A percentile compares a stretch with the other conserved stretches of the same genome.
These are phyloP conservation scores for Elsinoe necatrix DNA, from an alignment of 2,329 filamentous ascomycete species.

Conservation along the genomic window DNA sequence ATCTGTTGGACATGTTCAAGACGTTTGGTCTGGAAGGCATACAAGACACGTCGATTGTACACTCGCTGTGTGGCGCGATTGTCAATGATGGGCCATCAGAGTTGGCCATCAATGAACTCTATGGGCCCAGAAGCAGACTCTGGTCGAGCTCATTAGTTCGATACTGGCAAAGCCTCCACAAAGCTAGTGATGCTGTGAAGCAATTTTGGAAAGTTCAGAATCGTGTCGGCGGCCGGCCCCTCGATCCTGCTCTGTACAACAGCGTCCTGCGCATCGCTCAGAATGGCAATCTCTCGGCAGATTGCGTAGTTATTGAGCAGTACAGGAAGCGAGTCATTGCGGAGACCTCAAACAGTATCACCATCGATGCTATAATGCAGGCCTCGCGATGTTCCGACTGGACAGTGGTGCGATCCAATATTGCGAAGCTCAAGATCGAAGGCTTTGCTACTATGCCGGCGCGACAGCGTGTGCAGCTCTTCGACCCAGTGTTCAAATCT, in stretches of 20 bases:
- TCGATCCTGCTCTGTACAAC: not conserved
- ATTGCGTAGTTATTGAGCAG: not conserved
- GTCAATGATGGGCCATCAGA: not conserved
- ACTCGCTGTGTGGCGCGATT: not conserved
- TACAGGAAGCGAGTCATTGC: not conserved
- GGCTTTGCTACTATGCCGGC: constrained; percentile 6
- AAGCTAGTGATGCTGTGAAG: not conserved
- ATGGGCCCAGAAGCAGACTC: not conserved
- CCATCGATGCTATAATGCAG: not conserved
- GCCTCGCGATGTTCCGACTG: not conserved
- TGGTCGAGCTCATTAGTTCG: constrained; percentile 2
- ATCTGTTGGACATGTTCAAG: constrained; percentile 2
- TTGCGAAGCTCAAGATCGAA: not conserved
- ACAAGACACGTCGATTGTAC: not conserved
- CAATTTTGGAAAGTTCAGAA: constrained; percentile 7
- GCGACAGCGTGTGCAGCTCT: constrained; percentile 9
- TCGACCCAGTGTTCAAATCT: constrained; percentile 13
- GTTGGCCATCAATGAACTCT: not conserved
- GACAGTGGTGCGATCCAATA: not conserved
- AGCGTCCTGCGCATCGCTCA: not conserved
- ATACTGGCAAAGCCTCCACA: not conserved
- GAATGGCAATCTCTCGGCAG: not conserved
- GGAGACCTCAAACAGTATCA: not conserved
- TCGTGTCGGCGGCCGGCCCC: constrained; percentile 5
- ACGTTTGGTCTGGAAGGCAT: not conserved